A percentile compares a stretch with the other conserved stretches of the same genome.
Evolutionary conservation across 345 rosid genomes (phyloP).

Genomic region (Linum trigynum): DNA sequence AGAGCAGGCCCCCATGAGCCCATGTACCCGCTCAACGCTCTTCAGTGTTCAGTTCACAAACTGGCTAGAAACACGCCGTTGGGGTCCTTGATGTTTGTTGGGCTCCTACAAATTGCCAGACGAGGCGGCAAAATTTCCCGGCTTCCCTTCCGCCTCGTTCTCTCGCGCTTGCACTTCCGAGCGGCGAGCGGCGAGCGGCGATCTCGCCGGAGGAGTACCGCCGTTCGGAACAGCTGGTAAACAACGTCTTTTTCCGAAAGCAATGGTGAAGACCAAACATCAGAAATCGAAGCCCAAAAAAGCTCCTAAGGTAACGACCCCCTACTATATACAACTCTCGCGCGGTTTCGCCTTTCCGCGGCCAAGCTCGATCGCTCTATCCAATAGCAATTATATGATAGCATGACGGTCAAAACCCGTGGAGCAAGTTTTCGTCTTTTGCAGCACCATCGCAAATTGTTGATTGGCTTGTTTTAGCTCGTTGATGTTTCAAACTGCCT

Average conservation of each 20-base stretch:
- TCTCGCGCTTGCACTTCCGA: neutral
- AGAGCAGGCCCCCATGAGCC: too few relatives aligned
- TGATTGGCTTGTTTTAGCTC: neutral
- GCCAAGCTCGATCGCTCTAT: neutral
- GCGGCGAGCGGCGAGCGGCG: neutral
- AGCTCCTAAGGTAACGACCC: conserved; percentile 38
- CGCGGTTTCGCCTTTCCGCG: neutral
- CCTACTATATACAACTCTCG: neutral
- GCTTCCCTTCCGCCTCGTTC: neutral
- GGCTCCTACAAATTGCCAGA: neutral
- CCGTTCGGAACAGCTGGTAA: neutral
- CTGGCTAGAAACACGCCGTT: too few relatives aligned
- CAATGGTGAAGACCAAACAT: conserved; percentile 70
- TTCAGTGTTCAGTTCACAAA: too few relatives aligned
- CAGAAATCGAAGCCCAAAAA: conserved; percentile 58
- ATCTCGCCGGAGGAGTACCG: neutral
- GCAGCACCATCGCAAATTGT: neutral
- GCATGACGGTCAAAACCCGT: too few relatives aligned
- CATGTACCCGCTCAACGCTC: too few relatives aligned
- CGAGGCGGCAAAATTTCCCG: neutral
- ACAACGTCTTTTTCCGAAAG: neutral
- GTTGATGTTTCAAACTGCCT: neutral
- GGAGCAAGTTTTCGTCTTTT: neutral
- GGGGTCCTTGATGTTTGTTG: neutral
- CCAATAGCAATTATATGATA: too few relatives aligned